Evolutionary conservation across 73 alveolate species (phyloP), one percentile per base, ranked within the genome.

Genomic region (Uronychia setigera): DNA sequence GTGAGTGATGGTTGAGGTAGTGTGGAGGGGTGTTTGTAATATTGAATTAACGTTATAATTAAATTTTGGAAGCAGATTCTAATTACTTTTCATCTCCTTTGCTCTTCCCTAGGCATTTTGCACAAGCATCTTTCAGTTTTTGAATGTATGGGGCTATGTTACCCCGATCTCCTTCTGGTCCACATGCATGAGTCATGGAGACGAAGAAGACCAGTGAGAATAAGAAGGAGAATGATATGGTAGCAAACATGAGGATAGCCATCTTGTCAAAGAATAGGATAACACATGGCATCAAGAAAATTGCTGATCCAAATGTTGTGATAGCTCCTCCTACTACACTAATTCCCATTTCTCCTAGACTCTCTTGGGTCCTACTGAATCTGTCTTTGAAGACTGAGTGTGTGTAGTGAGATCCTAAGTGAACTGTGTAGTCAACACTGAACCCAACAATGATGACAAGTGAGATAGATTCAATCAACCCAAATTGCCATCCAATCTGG

Each of bases 371-470:
- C 26, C 91, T 79, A 46, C 74, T 86, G 31, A 57, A 82, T 9
- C 91, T 80, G 60, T 29, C 1, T n/a, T 32, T 58, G 27, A 28
- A 85, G 59, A 34, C 31, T 28, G 58, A 57, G 26, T 58, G 83
- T 14, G 67, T 59, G 35, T 88, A 88, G 83, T 83, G 82, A 80
- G 78, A 80, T 1, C 89, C 91, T 79, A 88, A n/a, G 33, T 88
- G 94, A 58, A 88, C 91, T 26, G 79, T 89, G 32, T 88, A 88
- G 77, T 88, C 94, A 74, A 88, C 94, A 0, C 87, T 76, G 80
- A 83, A 78, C 57, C 94, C 94, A 46, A 88, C 67, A 80, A 76
- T 79, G 29, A 83, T 88, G 80, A 83, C 91, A 5, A 88, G 85
- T 11, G 88, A 80, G 32, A 88, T 83, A 32, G 91, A 83, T 77